Percentiles rank a stretch among this genome's conserved stretches.
Evolutionary conservation across 2,329 filamentous ascomycete genomes (phyloP).

Genomic region (Sclerotinia sclerotiorum): DNA sequence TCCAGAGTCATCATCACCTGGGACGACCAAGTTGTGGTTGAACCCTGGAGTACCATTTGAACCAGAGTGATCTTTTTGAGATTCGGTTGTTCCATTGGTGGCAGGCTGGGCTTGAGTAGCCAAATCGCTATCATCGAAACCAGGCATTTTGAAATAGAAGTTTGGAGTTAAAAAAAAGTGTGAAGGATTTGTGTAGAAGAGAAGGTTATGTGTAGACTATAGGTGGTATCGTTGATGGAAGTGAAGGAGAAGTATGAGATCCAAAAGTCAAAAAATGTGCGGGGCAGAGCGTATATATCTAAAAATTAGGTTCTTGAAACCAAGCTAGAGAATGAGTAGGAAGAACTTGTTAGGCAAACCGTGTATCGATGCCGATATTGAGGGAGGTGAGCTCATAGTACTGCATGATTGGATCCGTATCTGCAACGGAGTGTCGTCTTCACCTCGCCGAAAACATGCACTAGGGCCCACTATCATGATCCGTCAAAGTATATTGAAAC

Average conservation of each 20-base stretch:
- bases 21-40: slow-evolving; percentile 18
- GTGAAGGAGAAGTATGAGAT: slow-evolving; percentile 9
- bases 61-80: slow-evolving; percentile 32
- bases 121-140: slow-evolving; percentile 58
- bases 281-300: slow-evolving; percentile 36
- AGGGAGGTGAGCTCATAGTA: slow-evolving; percentile 17
- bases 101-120: slow-evolving; percentile 42
- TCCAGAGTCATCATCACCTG: slow-evolving; percentile 29
- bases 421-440: slow-evolving; percentile 15
- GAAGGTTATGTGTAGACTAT: neutral
- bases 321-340: slow-evolving; percentile 35
- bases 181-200: no score
- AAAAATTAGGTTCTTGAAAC: slow-evolving; percentile 29
- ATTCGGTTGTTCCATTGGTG: slow-evolving; percentile 23
- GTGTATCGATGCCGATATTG: slow-evolving; percentile 12
- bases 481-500: slow-evolving; percentile 29
- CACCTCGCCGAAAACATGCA: slow-evolving; percentile 5
- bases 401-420: slow-evolving; percentile 17
- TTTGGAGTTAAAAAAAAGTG: neutral
- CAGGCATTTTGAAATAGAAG: slow-evolving; percentile 52
- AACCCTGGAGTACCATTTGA: slow-evolving; percentile 26
- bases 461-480: slow-evolving; percentile 13
- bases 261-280: neutral
- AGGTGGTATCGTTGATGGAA: neutral
- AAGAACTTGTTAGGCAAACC: slow-evolving; percentile 21